Conservation (phyloP, 257 asterid genomes). For the Salvia splendens region DNA sequence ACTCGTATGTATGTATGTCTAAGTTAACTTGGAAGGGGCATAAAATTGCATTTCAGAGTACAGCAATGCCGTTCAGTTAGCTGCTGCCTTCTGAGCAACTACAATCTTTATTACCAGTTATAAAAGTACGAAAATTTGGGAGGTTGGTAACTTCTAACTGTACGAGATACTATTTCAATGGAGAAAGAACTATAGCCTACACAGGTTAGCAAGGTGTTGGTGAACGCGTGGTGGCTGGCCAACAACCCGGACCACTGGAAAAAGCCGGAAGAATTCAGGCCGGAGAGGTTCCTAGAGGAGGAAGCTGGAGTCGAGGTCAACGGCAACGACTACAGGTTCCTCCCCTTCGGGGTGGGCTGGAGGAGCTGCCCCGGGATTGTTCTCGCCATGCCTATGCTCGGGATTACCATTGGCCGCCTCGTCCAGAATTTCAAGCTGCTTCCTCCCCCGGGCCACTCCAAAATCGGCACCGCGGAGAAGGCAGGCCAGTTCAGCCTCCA, state of each 20-base stretch:
- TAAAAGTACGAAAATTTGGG: neutral
- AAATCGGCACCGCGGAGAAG: constrained; percentile 68
- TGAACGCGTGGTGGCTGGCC: constrained; percentile 86
- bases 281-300: constrained; percentile 82
- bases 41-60: constrained; percentile 8
- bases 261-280: constrained; percentile 80
- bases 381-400: constrained; percentile 81
- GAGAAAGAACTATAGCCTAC: constrained; percentile 11
- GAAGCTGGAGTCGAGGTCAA: constrained; percentile 72
- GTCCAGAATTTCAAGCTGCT: constrained; percentile 84
- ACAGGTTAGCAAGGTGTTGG: constrained; percentile 58
- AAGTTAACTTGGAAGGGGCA: neutral
- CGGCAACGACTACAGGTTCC: constrained; percentile 75
- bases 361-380: constrained; percentile 92
- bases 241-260: constrained; percentile 75
- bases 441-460: constrained; percentile 76
- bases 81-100: constrained; percentile 16
- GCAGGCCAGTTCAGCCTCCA: constrained; percentile 82
- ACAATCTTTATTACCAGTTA: neutral
- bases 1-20: constrained; percentile 1
- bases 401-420: constrained; percentile 71
- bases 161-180: constrained; percentile 20
- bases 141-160: constrained; percentile 20
- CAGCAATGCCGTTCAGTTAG: constrained; percentile 1
- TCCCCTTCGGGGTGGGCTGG: constrained; percentile 82